Percentiles rank a stretch among this genome's conserved stretches.
Evolutionary conservation across 805 yeast genomes (phyloP).

Genomic region (Wickerhamiella allomyrinae): DNA sequence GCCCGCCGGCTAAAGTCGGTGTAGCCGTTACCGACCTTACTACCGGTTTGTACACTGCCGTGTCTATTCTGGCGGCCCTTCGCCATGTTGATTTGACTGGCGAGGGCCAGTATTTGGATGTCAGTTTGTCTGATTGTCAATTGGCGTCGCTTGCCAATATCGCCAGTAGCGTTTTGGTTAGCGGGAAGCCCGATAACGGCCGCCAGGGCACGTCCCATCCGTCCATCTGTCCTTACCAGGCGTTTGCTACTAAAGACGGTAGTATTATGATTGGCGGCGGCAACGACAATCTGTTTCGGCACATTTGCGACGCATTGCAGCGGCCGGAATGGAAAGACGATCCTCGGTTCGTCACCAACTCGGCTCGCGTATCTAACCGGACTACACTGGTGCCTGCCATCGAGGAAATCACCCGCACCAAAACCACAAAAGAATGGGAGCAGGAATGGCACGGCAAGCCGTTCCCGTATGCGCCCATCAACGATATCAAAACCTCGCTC

Average conservation of each 20-base stretch:
- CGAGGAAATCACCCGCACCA: constrained; percentile 18
- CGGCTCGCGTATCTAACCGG: constrained; percentile 26
- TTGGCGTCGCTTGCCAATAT: constrained; percentile 29
- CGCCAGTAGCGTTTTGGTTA: constrained; percentile 26
- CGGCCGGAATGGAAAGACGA: constrained; percentile 28
- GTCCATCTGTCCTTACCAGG: constrained; percentile 30
- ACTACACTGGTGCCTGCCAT: constrained; percentile 23
- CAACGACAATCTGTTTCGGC: constrained; percentile 26
- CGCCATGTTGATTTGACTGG: constrained; percentile 24
- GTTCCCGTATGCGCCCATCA: constrained; percentile 30
- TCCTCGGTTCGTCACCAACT: constrained; percentile 24
- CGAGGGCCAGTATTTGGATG: constrained; percentile 28
- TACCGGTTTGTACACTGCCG: constrained; percentile 28
- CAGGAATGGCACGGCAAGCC: constrained; percentile 21
- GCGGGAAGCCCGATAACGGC: constrained; percentile 28
- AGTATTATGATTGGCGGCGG: constrained; percentile 31
- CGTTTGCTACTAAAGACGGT: constrained; percentile 27
- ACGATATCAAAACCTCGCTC: constrained; percentile 26
- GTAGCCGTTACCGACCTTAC: constrained; percentile 32
- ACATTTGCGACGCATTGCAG: constrained; percentile 23
- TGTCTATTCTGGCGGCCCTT: constrained; percentile 28
- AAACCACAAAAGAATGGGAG: constrained; percentile 27
- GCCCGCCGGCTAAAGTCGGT: constrained; percentile 31
- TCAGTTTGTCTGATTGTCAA: constrained; percentile 28
- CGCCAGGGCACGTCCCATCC: constrained; percentile 32